Conservation (phyloP, 345 rosid genomes). For the Lepidium africanum region DNA sequence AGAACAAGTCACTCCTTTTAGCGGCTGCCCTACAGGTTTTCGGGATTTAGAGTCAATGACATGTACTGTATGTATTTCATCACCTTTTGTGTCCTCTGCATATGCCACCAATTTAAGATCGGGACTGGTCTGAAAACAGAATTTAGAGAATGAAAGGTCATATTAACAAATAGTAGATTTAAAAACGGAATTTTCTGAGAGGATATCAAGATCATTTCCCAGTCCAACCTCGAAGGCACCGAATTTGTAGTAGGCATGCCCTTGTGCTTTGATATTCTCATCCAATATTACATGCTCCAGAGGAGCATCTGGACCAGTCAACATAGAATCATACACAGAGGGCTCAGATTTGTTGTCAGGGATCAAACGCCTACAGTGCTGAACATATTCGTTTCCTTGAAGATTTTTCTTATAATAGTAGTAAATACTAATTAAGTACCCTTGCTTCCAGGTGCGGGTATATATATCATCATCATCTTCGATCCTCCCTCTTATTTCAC, state of each 20-base stretch:
- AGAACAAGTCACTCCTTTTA: conserved; percentile 43
- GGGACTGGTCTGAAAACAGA: conserved; percentile 54
- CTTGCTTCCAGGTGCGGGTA: conserved; percentile 54
- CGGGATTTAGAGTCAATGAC: conserved; percentile 59
- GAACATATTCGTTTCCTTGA: conserved; percentile 85
- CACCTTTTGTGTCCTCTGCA: conserved; percentile 84
- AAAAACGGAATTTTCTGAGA: background rate
- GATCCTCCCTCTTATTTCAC: conserved; percentile 67
- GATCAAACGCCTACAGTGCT: conserved; percentile 55
- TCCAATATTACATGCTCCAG: conserved; percentile 79
- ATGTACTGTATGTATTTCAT: conserved; percentile 60
- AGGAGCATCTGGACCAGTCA: conserved; percentile 65
- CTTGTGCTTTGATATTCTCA: conserved; percentile 71
- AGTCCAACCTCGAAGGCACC: conserved; percentile 53
- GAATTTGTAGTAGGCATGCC: conserved; percentile 46
- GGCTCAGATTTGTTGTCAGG: conserved; percentile 29
- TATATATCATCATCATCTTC: conserved; percentile 94
- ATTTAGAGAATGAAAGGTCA: background rate
- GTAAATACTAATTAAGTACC: conserved; percentile 34
- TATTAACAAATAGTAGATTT: background rate
- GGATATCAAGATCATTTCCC: background rate
- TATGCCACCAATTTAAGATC: conserved; percentile 71
- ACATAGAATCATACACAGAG: conserved; percentile 71
- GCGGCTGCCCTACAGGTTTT: conserved; percentile 42
- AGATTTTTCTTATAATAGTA: conserved; percentile 62